These are phyloP conservation scores for Apiospora aurea DNA, from an alignment of 2,329 filamentous ascomycete species.

Conservation along the genomic window DNA sequence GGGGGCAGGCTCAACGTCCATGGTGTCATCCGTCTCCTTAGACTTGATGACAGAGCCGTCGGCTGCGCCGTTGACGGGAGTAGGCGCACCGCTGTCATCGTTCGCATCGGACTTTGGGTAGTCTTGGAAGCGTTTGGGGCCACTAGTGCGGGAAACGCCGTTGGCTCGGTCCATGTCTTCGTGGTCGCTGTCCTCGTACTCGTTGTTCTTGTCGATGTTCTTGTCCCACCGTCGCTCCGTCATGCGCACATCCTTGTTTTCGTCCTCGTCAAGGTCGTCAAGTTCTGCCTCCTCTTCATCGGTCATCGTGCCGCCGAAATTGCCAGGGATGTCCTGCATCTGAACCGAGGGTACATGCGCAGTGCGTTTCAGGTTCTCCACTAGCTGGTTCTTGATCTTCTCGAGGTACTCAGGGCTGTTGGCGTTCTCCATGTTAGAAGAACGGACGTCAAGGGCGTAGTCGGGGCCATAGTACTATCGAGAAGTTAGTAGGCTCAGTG, in stretches of 20 bases:
- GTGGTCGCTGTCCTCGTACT: conserved; percentile 88
- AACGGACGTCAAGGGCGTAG: conserved; percentile 87
- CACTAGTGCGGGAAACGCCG: conserved; percentile 66
- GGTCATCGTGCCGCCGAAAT: conserved; percentile 66
- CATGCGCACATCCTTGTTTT: conserved; percentile 82
- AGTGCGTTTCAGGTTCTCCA: conserved; percentile 87
- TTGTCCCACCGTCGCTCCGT: conserved; percentile 86
- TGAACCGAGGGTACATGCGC: conserved; percentile 89
- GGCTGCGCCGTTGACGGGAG: conserved; percentile 45
- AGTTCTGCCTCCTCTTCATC: conserved; percentile 72
- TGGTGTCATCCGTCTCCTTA: conserved; percentile 49
- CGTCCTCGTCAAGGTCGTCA: conserved; percentile 80
- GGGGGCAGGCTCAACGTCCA: conserved; percentile 36
- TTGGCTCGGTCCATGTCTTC: conserved; percentile 80
- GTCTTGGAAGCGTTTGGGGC: conserved; percentile 56
- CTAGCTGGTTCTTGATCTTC: conserved; percentile 80
- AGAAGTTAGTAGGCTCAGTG: background rate
- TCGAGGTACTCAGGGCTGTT: conserved; percentile 85
- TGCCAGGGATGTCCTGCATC: conserved; percentile 77
- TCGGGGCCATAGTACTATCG: conserved; percentile 88
- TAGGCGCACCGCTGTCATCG: conserved; percentile 48
- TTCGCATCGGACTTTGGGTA: conserved; percentile 55
- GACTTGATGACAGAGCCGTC: conserved; percentile 46
- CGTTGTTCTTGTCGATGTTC: conserved; percentile 76
- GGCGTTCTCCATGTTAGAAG: conserved; percentile 90